Evolutionary conservation across 257 asterid genomes (phyloP).

Genomic region (Plectranthus barbatus): DNA sequence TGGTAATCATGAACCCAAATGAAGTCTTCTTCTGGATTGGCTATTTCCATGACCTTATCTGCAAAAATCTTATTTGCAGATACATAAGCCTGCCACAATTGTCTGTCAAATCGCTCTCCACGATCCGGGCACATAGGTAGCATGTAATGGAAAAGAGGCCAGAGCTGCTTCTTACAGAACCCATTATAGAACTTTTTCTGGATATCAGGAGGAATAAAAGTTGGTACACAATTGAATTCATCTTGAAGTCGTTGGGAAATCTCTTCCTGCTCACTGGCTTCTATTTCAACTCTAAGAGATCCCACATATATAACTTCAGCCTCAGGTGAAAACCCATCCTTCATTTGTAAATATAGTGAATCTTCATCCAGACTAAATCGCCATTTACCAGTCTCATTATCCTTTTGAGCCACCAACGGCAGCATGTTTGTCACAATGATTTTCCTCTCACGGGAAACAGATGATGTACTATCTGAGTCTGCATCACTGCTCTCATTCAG

Average conservation of each 20-base stretch:
- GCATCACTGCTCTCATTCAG: conserved; percentile 51
- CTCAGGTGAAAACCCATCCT: conserved; percentile 80
- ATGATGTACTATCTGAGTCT: conserved; percentile 57
- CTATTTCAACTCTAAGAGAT: conserved; percentile 74
- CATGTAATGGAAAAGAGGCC: conserved; percentile 98
- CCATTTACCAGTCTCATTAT: conserved; percentile 52
- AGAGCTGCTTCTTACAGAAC: conserved; percentile 81
- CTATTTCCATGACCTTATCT: conserved; percentile 77
- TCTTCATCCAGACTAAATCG: conserved; percentile 65
- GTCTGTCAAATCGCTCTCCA: conserved; percentile 84
- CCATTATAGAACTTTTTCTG: conserved; percentile 65
- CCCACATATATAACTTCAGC: conserved; percentile 74
- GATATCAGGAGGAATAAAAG: conserved; percentile 69
- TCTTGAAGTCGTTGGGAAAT: conserved; percentile 67
- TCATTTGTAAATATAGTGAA: conserved; percentile 62
- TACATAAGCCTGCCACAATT: conserved; percentile 82
- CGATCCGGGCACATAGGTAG: conserved; percentile 85
- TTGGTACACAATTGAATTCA: conserved; percentile 72
- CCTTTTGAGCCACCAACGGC: conserved; percentile 67
- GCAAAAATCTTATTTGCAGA: conserved; percentile 77
- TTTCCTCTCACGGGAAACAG: conserved; percentile 52
- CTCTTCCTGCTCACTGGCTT: conserved; percentile 74
- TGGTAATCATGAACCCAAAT: conserved; percentile 92
- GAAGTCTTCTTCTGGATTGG: conserved; percentile 79
- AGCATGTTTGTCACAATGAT: conserved; percentile 79